Evolutionary conservation across 768 basidiomycete species (phyloP), one percentile per base, ranked within the genome.

Genomic region (Collybia sordida): DNA sequence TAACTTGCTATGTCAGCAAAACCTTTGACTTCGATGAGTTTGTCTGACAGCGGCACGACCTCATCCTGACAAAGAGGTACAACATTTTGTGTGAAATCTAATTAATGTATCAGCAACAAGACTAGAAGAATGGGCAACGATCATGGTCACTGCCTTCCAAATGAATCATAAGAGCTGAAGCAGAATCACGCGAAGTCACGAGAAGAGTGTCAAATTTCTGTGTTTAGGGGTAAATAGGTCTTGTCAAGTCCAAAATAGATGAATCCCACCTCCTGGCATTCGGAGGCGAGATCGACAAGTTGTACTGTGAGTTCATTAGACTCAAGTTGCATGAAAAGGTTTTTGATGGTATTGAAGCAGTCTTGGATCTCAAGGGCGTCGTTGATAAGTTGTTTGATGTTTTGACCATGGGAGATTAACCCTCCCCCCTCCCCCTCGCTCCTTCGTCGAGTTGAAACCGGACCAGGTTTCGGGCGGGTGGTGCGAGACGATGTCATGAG

Each of bases 41-140:
- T 50, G 25, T 42, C 49, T 19, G 25, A 22, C 38, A 31, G 28
- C 15, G 49, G 24, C 8, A 50, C 49, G 21, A 22, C 2, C 18
- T 25, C 21, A 28, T 35, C 38, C 37, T 43, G 49, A 18, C 41
- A 28, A 2, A 50, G 28, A 8, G 49, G 49, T 8, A 50, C 49
- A 8, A 50, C 37, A 19, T 50, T 50, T 24, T 31, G 27, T 21
- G 41, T 50, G 35, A 50, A 50, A n/a, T 50, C 49, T 50, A 14
- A n/a, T 18, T 18, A 44, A n/a, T 4, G 18, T 25, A 12, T 28
- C 15, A 44, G n/a, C 12, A 31, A 44, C 21, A 25, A 12, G 23
- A 5, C 11, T 27, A 27, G 9, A 18, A 8, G n/a, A 18, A 40
- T 18, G n/a, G n/a, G 40, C 40, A 1, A 35, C 19, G 0, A n/a